Evolutionary conservation across 129 eudicot genomes (phyloP).

Genomic region (Kitagawia praeruptora): DNA sequence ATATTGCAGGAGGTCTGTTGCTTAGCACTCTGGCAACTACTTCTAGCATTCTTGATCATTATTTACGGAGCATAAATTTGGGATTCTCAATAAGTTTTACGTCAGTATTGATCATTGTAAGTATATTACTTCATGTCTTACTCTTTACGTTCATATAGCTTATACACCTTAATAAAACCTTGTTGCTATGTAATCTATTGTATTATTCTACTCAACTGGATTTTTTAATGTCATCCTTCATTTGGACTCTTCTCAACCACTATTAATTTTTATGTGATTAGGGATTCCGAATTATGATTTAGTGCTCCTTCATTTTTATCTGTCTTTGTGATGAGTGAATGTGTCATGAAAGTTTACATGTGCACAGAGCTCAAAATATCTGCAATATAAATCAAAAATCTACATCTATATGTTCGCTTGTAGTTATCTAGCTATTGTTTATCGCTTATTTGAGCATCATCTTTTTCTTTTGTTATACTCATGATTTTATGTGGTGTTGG

Average conservation of each 20-base stretch:
- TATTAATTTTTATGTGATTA: background rate
- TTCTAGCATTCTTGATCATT: slow-evolving; percentile 77
- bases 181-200: background rate
- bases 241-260: background rate
- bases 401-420: background rate
- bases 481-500: background rate
- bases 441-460: too few relatives aligned
- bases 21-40: slow-evolving; percentile 74
- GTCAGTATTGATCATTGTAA: slow-evolving; percentile 88
- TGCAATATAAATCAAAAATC: background rate
- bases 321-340: background rate
- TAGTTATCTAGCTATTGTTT: background rate
- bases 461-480: too few relatives aligned
- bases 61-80: slow-evolving; percentile 71
- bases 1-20: slow-evolving; percentile 69
- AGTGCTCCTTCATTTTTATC: background rate
- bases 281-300: background rate
- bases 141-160: background rate
- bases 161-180: background rate
- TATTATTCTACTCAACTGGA: background rate
- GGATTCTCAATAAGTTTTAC: slow-evolving; percentile 91
- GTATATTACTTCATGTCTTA: slow-evolving; percentile 17
- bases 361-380: background rate
- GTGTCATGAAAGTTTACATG: background rate
- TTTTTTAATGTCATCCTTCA: background rate